Evolutionary conservation across 2,329 filamentous ascomycete species (phyloP).

Genomic region (Penicillium sclerotiorum): DNA sequence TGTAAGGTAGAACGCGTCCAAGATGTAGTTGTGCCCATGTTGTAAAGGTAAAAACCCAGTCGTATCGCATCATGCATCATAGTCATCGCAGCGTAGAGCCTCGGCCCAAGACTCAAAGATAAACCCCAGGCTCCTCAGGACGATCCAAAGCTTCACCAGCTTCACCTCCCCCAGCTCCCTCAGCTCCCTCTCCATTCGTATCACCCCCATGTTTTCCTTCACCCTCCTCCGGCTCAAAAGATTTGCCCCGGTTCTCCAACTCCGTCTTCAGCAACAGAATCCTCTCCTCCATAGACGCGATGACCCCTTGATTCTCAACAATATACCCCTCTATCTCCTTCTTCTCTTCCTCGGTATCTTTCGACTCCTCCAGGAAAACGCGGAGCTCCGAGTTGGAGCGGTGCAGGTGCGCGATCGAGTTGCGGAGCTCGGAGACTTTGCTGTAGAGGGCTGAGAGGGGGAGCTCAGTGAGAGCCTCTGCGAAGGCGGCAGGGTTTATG

Average conservation of each 20-base stretch:
- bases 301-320: conserved; percentile 60
- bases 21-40: too few relatives aligned
- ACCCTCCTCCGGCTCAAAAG: conserved; percentile 43
- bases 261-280: conserved; percentile 54
- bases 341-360: conserved; percentile 55
- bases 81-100: too few relatives aligned
- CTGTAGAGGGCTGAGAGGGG: conserved; percentile 61
- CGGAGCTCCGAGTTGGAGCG: conserved; percentile 60
- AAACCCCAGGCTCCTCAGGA: too few relatives aligned
- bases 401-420: conserved; percentile 61
- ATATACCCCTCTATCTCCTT: conserved; percentile 45
- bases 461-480: conserved; percentile 59
- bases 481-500: conserved; percentile 55
- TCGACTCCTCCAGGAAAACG: conserved; percentile 50
- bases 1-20: too few relatives aligned
- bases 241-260: conserved; percentile 59
- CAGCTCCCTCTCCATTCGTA: conserved; percentile 5
- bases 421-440: conserved; percentile 63
- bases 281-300: conserved; percentile 58
- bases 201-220: conserved; percentile 24
- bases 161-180: conserved; percentile 9
- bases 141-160: conserved; percentile 10
- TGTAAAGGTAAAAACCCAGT: too few relatives aligned
- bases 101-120: conserved; percentile 36
- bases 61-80: too few relatives aligned